Conservation (phyloP, 495 filamentous ascomycete genomes). For the Podospora conica region DNA sequence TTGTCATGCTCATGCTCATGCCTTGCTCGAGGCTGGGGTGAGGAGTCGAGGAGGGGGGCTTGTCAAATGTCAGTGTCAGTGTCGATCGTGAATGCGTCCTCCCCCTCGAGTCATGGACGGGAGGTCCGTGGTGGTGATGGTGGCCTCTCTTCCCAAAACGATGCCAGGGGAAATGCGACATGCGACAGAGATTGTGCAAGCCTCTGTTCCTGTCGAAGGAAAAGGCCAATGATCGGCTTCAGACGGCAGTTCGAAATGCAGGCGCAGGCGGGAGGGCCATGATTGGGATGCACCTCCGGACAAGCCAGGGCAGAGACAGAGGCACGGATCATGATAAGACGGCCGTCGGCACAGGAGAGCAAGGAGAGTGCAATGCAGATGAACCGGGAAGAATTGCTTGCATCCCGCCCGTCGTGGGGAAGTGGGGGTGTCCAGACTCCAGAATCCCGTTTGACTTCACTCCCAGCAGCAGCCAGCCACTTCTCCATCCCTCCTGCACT, state of each 20-base stretch:
- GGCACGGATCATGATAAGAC: neutral
- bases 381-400: neutral
- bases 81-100: neutral
- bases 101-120: too few relatives aligned
- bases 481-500: neutral
- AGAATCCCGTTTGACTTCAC: neutral
- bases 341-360: neutral
- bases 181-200: too few relatives aligned
- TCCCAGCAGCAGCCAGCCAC: neutral
- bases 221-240: neutral
- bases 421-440: too few relatives aligned
- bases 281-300: neutral
- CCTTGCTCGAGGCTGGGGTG: neutral
- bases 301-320: neutral
- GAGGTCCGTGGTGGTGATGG: neutral
- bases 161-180: neutral
- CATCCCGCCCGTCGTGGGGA: neutral
- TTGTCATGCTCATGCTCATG: neutral
- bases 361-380: too few relatives aligned
- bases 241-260: neutral
- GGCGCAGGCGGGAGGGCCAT: neutral
- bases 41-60: neutral
- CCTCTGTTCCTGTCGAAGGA: too few relatives aligned
- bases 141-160: too few relatives aligned
- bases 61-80: neutral